Conservation (phyloP, 192 early-diverging fungal genomes). For the Coemansia sp. region DNA sequence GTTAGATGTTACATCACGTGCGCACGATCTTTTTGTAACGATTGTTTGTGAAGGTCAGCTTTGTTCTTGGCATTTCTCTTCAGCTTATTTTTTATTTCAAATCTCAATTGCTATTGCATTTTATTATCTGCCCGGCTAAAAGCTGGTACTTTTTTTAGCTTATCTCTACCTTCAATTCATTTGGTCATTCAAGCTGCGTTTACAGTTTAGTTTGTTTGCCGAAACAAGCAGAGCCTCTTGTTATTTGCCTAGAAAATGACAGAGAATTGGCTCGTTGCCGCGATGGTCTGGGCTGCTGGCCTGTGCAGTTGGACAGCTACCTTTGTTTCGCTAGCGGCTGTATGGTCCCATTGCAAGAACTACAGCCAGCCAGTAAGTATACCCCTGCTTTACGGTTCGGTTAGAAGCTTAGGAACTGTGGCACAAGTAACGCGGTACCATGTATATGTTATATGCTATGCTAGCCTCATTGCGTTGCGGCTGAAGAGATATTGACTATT, state of each 20-base stretch:
- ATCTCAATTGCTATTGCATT: conserved; percentile 3
- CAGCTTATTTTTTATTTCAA: not conserved
- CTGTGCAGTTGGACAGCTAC: conserved; percentile 51
- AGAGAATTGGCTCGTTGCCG: conserved; percentile 35
- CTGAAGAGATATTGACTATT: not conserved
- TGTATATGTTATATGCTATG: not conserved
- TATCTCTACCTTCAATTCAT: conserved; percentile 2
- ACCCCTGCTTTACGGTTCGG: not conserved
- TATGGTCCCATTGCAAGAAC: conserved; percentile 56
- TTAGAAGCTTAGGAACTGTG: not conserved
- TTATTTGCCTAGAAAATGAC: conserved; percentile 1
- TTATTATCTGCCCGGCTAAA: not conserved
- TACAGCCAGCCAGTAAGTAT: conserved; percentile 50
- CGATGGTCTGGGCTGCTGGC: conserved; percentile 48
- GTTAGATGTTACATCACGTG: no score
- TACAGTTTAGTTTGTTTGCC: not conserved
- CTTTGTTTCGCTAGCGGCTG: conserved; percentile 41
- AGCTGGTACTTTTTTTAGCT: not conserved
- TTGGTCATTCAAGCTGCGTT: not conserved
- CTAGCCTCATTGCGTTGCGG: no score
- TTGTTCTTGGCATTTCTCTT: not conserved
- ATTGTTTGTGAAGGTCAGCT: no score
- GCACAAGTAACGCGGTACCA: not conserved
- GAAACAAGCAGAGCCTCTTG: not conserved
- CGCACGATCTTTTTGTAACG: no score